These are phyloP conservation scores for Pyracantha coccinea DNA, from an alignment of 331 rosid genomes.

Conservation along the genomic window DNA sequence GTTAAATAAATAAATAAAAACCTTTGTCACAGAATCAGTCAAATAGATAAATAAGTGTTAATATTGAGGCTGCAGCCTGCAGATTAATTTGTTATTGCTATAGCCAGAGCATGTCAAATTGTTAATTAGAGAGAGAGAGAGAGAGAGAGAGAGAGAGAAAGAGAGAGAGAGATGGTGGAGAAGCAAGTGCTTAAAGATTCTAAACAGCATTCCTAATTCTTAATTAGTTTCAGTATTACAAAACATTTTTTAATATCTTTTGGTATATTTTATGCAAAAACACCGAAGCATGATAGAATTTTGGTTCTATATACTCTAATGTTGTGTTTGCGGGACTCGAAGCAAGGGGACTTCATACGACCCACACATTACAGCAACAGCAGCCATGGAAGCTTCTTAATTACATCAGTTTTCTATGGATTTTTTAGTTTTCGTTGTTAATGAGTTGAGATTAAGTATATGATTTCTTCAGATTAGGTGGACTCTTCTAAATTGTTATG, in stretches of 20 bases:
- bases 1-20: no score
- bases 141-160: neutral
- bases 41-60: no score
- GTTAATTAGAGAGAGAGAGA: neutral
- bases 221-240: neutral
- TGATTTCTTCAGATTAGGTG: neutral
- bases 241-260: no score
- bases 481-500: conserved; percentile 5
- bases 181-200: conserved; percentile 17
- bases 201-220: neutral
- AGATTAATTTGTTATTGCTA: no score
- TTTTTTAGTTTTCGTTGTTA: neutral
- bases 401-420: neutral
- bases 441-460: neutral
- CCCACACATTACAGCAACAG: neutral
- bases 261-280: no score
- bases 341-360: neutral
- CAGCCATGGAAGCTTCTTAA: neutral
- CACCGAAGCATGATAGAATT: no score
- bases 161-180: neutral
- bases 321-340: no score
- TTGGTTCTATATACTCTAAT: no score
- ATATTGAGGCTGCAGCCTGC: no score
- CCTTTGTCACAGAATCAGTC: no score
- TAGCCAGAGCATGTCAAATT: no score